These are phyloP conservation scores for Xylariaceae sp. DNA, from an alignment of 2,329 filamentous ascomycete species.

Conservation along the genomic window DNA sequence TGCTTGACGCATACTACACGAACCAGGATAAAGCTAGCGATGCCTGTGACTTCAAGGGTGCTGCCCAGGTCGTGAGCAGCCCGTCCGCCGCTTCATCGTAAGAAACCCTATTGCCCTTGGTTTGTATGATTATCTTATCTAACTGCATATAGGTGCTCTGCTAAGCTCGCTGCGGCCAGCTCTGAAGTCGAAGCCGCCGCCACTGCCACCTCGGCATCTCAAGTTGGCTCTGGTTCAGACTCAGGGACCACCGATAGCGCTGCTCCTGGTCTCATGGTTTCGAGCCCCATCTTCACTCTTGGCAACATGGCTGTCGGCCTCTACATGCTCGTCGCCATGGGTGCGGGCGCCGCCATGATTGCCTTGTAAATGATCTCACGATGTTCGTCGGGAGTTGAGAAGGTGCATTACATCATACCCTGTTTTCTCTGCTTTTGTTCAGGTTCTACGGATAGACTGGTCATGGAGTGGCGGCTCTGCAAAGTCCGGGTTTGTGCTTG, in stretches of 20 bases:
- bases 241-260: conserved; percentile 20
- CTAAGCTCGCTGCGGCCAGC: conserved; percentile 49
- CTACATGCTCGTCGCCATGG: conserved; percentile 52
- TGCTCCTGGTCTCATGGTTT: conserved; percentile 34
- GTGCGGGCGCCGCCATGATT: conserved; percentile 52
- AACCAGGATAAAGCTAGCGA: conserved; percentile 44
- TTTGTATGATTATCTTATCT: background rate
- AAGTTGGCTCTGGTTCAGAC: conserved; percentile 18
- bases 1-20: conserved; percentile 58
- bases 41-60: conserved; percentile 59
- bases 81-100: conserved; percentile 23
- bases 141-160: conserved; percentile 36
- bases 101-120: conserved; percentile 4
- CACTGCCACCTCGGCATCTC: conserved; percentile 28
- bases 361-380: conserved; percentile 40
- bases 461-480: conserved; percentile 4
- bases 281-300: conserved; percentile 40
- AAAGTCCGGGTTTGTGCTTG: conserved; percentile 5
- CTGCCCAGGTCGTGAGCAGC: conserved; percentile 41
- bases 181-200: conserved; percentile 33
- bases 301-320: conserved; percentile 49
- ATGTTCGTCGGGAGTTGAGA: too few relatives aligned
- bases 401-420: background rate
- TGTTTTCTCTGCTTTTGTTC: background rate
- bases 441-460: conserved; percentile 14